Base-by-base conservation (phyloP, 495 filamentous ascomycete genomes). In the Penicillium canariense region DNA sequence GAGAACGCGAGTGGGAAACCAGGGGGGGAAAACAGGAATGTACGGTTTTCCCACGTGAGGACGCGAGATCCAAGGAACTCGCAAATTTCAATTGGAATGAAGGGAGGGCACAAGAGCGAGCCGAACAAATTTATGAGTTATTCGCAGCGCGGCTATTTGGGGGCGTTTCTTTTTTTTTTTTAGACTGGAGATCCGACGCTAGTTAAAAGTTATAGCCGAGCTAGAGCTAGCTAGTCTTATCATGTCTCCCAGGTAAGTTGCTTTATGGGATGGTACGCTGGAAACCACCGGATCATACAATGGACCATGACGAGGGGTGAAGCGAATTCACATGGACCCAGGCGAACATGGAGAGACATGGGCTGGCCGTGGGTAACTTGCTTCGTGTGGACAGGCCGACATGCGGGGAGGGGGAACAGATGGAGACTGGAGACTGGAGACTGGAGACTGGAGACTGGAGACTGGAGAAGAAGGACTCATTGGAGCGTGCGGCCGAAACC, bases 401-500 rank as follows among this genome's bases (percentile, higher is more conserved):
- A 43, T 61, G 59, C 54, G 59, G 54, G 58, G 59, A 46, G 48
- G 17, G n/a, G 39, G 14, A 28, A 54, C 42, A 53, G 35, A 52
- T 50, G 58, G 58, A 55, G 58, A 55, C 44, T 50, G 39, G 15
- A 43, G 39, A 43, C 17, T 49, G 53, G 11, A 27, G 25, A 39
- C 14, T 28, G 32, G 45, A 48, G 31, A n/a, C 6, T 25, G 11
- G 1, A 8, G 23, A 17, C n/a, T 46, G 43, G 43, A 7, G n/a
- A n/a, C 18, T 48, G 46, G 23, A 35, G 48, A 50, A 50, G 23
- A n/a, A 50, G 14, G 20, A 50, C 20, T 42, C 38, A 42, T 42
- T 42, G 38, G 38, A 42, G 38, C 12, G 7, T 11, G 17, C 8
- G 36, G 18, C 17, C 18, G 18, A 10, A n/a, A 42, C 38, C 38